Base-by-base conservation (phyloP, 495 filamentous ascomycete species). In the Penicillium verhagenii region DNA sequence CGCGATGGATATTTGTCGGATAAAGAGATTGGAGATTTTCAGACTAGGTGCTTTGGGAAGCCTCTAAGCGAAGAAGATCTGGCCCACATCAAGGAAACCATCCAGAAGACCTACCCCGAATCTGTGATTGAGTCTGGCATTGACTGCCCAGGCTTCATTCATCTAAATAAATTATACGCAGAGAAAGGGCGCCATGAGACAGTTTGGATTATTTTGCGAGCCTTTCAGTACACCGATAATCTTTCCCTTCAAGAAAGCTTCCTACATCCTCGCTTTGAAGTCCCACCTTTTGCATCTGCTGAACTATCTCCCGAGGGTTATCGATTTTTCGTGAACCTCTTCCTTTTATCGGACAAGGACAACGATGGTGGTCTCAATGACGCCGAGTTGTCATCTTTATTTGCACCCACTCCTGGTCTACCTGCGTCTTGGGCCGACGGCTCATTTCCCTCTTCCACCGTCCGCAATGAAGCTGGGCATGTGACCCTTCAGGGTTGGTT, bases 151-250 rank as follows among this genome's bases (percentile, higher is more conserved):
- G 92, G 91, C 6, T 98, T 98, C 57, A 77, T 98, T 23, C 80
- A 88, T 53, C 77, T 97, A 39, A 97, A 97, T 70, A 96, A 92
- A 72, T 83, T 96, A 51, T 98, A 96, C 65, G 93, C 91, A 2
- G 93, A 97, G 64, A 97, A 96, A 69, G 94, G 92, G 44, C 86
- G 94, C n/a, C 94, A 98, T 63, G 95, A 98, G 73, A 97, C 94
- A 0, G 89, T 97, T 24, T 98, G 94, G 94, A 88, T 92, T 25
- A 96, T 97, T 53, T 72, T 97, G 42, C 84, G 94, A n/a, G 91
- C 91, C 40, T 96, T 96, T 59, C 91, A 97, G 57, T 97, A 98
- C 67, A 95, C 93, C 2, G 93, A 97, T 70, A 95, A 89, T 60
- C 74, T 97, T 24, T 93, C 88, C 51, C 73, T 98, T 46, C 90